Evolutionary conservation across 2,329 filamentous ascomycete species (phyloP).

Genomic region (Microsporum canis): DNA sequence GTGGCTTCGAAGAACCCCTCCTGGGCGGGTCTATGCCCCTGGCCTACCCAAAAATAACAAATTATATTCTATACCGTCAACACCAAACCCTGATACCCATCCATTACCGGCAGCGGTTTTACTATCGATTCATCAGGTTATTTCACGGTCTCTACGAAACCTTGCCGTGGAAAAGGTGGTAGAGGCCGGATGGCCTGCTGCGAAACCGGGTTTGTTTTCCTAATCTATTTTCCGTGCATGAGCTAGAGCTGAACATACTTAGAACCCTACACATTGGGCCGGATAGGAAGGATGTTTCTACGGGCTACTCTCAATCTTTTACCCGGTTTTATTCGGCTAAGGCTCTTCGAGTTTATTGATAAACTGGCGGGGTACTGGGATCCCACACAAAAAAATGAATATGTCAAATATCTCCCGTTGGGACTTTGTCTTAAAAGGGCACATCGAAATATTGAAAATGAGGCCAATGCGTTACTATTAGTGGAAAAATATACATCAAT

Average conservation of each 20-base stretch:
- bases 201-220: too few species aligned
- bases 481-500: conserved; percentile 11
- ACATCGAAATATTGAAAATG: conserved; percentile 6
- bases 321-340: not conserved
- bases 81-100: not conserved
- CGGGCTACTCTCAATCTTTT: not conserved
- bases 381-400: not conserved
- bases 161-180: too few species aligned
- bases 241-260: too few species aligned
- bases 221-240: too few species aligned
- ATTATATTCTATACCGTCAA: not conserved
- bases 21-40: not conserved
- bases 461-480: conserved; percentile 11
- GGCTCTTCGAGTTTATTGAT: not conserved
- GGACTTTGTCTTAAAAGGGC: conserved; percentile 12
- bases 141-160: too few species aligned
- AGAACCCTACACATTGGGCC: not conserved
- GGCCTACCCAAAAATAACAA: not conserved
- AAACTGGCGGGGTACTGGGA: not conserved
- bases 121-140: too few species aligned
- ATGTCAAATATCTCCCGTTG: conserved; percentile 10
- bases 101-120: too few species aligned
- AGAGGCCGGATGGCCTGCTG: too few species aligned
- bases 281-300: not conserved
- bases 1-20: not conserved